Evolutionary conservation across 2,329 filamentous ascomycete species (phyloP), one percentile per base, ranked within the genome.

Genomic region (Myriosclerotinia duriaeana): DNA sequence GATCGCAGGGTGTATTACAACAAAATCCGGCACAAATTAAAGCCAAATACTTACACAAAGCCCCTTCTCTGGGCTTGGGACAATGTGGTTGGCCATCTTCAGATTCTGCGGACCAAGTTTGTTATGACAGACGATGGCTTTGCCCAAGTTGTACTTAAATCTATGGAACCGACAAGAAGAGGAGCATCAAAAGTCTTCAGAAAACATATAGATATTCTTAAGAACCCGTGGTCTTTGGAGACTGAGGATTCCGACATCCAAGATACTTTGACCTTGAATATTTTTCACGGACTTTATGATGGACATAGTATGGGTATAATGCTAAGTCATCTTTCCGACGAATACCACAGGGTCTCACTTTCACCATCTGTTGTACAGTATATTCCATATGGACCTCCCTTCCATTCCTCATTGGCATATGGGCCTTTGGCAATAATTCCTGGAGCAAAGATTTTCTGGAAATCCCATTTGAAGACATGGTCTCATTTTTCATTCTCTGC

Each of bases 221-320:
- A 67, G 56, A 68, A 11, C 2, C 75, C 76, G 6, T 75, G 71
- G 60, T 67, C 36, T 15, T 64, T 76, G 46, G 54, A 34, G 2
- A 26, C 75, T 22, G 9, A 36, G 1, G 30, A 14, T 2, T 54
- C 30, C 6, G 48, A 40, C 9, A 5, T 2, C 6, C 17, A 17
- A 17, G 17, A 50, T 11, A 54, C 81, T 0, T 77, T 96, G 42
- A 78, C 82, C 2, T 73, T 96, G 2, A 84, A 89, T 55, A 87
- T 96, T 0, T 96, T 97, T 77, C 93, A 97, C 75, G 92, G 85
- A 0, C 77, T 97, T 0, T 97, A 97, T 72, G 93, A 97, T 77
- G 93, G 92, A 1, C 89, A 85, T 70, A 94, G 92, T 68, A 83
- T 96, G 50, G 82, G 84, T 1, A 76, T 92, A 34, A 82, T 96